phyloP scores from a whole-genome alignment of 345 rosid genomes.

The Gossypioides kirkii region DNA sequence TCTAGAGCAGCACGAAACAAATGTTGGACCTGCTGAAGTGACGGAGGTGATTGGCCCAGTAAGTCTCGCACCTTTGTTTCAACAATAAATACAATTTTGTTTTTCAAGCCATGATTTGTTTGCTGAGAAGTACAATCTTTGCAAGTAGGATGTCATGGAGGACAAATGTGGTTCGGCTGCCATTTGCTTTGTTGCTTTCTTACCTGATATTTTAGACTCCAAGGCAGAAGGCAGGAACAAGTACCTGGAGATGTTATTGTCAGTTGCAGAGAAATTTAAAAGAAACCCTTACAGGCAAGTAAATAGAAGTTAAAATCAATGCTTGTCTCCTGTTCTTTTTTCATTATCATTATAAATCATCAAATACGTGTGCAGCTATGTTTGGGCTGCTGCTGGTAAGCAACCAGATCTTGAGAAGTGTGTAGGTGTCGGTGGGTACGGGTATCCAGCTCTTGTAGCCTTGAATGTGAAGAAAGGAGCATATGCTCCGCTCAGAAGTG shows the following conservation, averaged over 20 bases:
- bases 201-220: slow-evolving; percentile 90
- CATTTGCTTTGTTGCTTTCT: slow-evolving; percentile 86
- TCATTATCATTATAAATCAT: not conserved
- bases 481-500: slow-evolving; percentile 91
- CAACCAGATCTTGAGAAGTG: slow-evolving; percentile 81
- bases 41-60: slow-evolving; percentile 76
- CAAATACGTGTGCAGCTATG: slow-evolving; percentile 44
- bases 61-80: slow-evolving; percentile 24
- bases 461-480: slow-evolving; percentile 90
- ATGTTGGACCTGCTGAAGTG: slow-evolving; percentile 76
- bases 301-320: not conserved
- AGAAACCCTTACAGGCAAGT: slow-evolving; percentile 77
- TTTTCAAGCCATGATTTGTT: not conserved
- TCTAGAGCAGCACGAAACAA: slow-evolving; percentile 72
- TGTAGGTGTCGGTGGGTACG: slow-evolving; percentile 91
- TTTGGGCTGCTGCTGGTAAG: slow-evolving; percentile 91
- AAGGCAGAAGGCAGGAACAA: slow-evolving; percentile 92
- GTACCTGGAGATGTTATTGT: slow-evolving; percentile 59
- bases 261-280: slow-evolving; percentile 82
- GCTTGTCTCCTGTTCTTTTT: not conserved
- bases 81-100: not conserved
- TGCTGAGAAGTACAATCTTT: not conserved
- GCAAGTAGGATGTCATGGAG: slow-evolving; percentile 68
- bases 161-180: slow-evolving; percentile 90
- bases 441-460: slow-evolving; percentile 93